Conservation (phyloP, 2,329 filamentous ascomycete genomes). For the Colletotrichum spinosum region DNA sequence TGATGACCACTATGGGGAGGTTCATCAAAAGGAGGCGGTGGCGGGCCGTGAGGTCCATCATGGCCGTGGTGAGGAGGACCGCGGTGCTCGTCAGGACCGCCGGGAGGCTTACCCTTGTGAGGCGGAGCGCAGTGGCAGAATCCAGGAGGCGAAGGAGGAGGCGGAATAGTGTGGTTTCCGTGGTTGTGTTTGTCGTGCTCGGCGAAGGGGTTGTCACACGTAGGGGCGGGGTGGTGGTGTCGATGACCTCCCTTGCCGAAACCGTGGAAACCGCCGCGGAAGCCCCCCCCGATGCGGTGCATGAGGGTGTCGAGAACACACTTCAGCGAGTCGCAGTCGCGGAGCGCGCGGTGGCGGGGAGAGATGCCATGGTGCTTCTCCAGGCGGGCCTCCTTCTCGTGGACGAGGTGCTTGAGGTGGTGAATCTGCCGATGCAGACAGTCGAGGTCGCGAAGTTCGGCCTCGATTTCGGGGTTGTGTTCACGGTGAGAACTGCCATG, state of each 20-base stretch:
- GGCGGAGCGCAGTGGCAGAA: constrained; percentile 46
- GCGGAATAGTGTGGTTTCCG: constrained; percentile 41
- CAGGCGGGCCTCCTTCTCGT: constrained; percentile 54
- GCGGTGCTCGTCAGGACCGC: constrained; percentile 37
- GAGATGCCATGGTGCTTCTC: constrained; percentile 48
- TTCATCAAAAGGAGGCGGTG: constrained; percentile 31
- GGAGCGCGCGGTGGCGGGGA: constrained; percentile 39
- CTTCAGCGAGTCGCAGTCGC: constrained; percentile 54
- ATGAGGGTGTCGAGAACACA: constrained; percentile 56
- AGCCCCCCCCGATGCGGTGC: constrained; percentile 49
- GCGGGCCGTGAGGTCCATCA: constrained; percentile 40
- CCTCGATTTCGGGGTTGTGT: constrained; percentile 48
- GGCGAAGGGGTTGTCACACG: constrained; percentile 34
- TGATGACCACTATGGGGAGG: constrained; percentile 6
- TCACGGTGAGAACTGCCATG: constrained; percentile 29
- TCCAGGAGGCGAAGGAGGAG: constrained; percentile 41
- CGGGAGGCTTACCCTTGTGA: constrained; percentile 36
- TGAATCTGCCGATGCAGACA: constrained; percentile 54
- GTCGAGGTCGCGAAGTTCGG: constrained; percentile 58
- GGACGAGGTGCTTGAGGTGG: constrained; percentile 56
- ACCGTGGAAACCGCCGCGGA: constrained; percentile 23
- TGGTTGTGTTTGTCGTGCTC: constrained; percentile 42
- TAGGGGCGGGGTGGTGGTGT: constrained; percentile 2
- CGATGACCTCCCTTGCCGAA: constrained; percentile 8
- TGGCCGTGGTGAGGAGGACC: constrained; percentile 41